Percentiles rank a stretch among this genome's conserved stretches.
phyloP scores from a whole-genome alignment of 208 protist species.

The Leishmania tarentolae region DNA sequence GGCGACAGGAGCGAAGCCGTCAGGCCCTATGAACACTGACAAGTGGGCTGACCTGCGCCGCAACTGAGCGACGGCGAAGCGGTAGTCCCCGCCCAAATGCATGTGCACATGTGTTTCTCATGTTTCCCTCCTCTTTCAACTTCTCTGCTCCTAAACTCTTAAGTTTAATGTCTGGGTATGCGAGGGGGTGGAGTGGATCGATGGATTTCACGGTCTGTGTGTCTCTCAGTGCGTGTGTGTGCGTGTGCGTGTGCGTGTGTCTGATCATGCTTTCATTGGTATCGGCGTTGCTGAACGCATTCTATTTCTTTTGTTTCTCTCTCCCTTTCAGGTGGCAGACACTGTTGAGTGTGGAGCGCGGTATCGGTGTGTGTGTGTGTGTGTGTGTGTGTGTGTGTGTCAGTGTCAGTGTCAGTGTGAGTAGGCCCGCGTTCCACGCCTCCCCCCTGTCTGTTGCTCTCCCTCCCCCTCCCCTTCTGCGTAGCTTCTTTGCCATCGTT shows the following conservation, averaged over 20 bases:
- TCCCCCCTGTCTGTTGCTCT: background rate
- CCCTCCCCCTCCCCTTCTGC: background rate
- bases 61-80: background rate
- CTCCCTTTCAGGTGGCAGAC: background rate
- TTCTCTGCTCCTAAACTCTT: background rate
- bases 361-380: background rate
- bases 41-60: constrained; percentile 40
- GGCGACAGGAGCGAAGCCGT: constrained; percentile 9
- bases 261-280: background rate
- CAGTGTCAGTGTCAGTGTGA: no score
- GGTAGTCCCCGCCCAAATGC: background rate
- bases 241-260: background rate
- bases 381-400: background rate
- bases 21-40: constrained; percentile 16
- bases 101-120: background rate
- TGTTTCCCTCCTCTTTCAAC: background rate
- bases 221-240: background rate
- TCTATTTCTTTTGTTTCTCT: background rate
- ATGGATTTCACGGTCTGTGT: background rate
- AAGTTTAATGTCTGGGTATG: background rate
- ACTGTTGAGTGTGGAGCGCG: background rate
- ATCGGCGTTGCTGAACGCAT: background rate
- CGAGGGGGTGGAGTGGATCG: background rate
- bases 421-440: background rate
- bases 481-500: background rate